Conservation (phyloP, 2,329 filamentous ascomycete species). For the Pezicula rhizophila region DNA sequence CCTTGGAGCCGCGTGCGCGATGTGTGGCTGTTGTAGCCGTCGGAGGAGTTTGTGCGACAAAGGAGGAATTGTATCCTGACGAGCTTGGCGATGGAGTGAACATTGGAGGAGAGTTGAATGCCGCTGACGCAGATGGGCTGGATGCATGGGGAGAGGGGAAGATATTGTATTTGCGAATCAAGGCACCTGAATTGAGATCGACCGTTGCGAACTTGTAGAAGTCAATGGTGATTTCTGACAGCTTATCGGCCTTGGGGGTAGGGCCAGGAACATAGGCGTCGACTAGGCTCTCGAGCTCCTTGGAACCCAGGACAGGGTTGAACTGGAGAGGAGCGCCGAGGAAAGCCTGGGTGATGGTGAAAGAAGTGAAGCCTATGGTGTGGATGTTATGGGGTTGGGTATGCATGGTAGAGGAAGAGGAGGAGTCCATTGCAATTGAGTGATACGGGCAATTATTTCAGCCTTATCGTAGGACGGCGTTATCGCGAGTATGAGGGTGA, state of each 20-base stretch:
- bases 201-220: slow-evolving; percentile 54
- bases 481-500: no score
- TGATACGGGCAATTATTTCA: no score
- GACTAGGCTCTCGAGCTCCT: slow-evolving; percentile 56
- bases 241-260: slow-evolving; percentile 51
- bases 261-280: slow-evolving; percentile 50
- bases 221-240: slow-evolving; percentile 50
- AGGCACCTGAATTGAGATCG: slow-evolving; percentile 51
- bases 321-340: slow-evolving; percentile 56
- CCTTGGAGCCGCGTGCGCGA: slow-evolving; percentile 17
- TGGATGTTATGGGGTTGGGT: neutral
- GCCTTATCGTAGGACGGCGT: no score
- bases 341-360: slow-evolving; percentile 51
- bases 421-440: neutral
- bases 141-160: slow-evolving; percentile 32
- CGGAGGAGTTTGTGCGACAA: slow-evolving; percentile 25
- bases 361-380: slow-evolving; percentile 1
- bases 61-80: slow-evolving; percentile 26
- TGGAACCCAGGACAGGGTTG: slow-evolving; percentile 56
- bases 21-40: slow-evolving; percentile 1
- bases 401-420: neutral
- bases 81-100: slow-evolving; percentile 35
- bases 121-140: slow-evolving; percentile 47
- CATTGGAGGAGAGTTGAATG: slow-evolving; percentile 35
- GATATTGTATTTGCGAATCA: slow-evolving; percentile 34